phyloP scores from a whole-genome alignment of 805 yeast species.

The Yarrowia sp. region DNA sequence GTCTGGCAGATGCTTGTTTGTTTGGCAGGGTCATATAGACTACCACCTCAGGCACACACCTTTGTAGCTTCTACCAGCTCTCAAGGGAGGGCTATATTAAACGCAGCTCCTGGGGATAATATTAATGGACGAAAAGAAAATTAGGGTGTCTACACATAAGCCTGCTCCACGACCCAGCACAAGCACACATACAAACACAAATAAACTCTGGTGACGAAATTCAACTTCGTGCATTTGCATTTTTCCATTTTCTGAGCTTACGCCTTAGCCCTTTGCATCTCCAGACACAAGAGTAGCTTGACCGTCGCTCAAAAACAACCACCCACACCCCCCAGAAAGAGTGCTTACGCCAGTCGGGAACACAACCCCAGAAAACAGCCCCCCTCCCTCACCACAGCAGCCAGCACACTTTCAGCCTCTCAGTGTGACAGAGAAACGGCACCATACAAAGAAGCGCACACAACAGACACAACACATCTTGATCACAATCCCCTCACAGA shows the following conservation, averaged over 20 bases:
- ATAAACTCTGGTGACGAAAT: slow-evolving; percentile 22
- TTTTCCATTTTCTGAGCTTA: slow-evolving; percentile 21
- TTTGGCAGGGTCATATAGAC: not conserved
- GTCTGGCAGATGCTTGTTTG: not conserved
- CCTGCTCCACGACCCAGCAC: slow-evolving; percentile 8
- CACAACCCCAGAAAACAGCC: not conserved
- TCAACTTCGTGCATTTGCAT: slow-evolving; percentile 23
- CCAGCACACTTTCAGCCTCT: too few species aligned
- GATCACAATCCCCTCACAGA: not conserved
- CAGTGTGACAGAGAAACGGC: not conserved
- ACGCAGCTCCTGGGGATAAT: too few species aligned
- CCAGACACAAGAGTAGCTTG: slow-evolving; percentile 7
- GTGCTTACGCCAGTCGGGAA: not conserved
- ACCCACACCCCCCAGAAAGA: not conserved
- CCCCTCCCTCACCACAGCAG: not conserved
- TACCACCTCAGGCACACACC: too few species aligned
- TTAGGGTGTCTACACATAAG: not conserved
- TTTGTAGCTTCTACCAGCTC: too few species aligned
- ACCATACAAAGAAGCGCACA: not conserved
- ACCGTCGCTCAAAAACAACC: not conserved
- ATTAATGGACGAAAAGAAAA: not conserved
- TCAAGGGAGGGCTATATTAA: too few species aligned
- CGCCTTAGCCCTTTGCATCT: slow-evolving; percentile 12
- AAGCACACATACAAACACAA: not conserved
- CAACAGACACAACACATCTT: not conserved